Base-by-base conservation (phyloP, 2,329 filamentous ascomycete genomes). In the Stagonosporopsis cucurbitacearum region DNA sequence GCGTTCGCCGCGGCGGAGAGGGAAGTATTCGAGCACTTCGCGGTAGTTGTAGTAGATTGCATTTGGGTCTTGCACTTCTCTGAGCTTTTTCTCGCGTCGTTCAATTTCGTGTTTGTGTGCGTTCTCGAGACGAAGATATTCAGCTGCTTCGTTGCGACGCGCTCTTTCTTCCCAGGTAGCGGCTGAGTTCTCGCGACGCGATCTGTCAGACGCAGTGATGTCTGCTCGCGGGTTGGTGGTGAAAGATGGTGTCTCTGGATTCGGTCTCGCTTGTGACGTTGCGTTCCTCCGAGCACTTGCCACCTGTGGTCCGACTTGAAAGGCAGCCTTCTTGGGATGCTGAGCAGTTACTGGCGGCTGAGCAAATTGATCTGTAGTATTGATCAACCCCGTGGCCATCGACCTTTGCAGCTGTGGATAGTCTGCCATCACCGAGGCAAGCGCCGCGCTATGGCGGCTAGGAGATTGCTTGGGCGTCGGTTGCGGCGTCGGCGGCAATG, bases 21-120 rank as follows among this genome's bases (percentile, higher is more conserved):
- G 55, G 12, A 53, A 58, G 32, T 40, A 22, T 15, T 57, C 20
- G 0, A 60, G 26, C 0, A 52, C 48, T 13, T 65, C 60, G 9
- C 43, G 36, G 26, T 62, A 56, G 39, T 59, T 51, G 13, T 52
- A 42, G 9, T 54, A 65, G 6, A 58, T 48, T 0, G 58, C 54
- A 39, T 39, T 56, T 0, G 43, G 32, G 8, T 66, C 58, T 12
- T 48, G 48, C 4, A 30, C 25, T 2, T 62, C 15, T 59, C 41
- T 8, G n/a, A 23, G 7, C 2, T 41, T 37, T n/a, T 54, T 39
- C 1, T 42, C 3, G 15, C 17, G 6, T 4, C 6, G 20, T 17
- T 40, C n/a, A 4, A 6, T 20, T 17, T 19, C 19, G 8, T 37
- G 28, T 2, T 28, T 26, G 6, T 30, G 36, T 11, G 25, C 37